These are phyloP conservation scores for Xylaria digitata DNA, from an alignment of 2,329 filamentous ascomycete species.

Conservation along the genomic window DNA sequence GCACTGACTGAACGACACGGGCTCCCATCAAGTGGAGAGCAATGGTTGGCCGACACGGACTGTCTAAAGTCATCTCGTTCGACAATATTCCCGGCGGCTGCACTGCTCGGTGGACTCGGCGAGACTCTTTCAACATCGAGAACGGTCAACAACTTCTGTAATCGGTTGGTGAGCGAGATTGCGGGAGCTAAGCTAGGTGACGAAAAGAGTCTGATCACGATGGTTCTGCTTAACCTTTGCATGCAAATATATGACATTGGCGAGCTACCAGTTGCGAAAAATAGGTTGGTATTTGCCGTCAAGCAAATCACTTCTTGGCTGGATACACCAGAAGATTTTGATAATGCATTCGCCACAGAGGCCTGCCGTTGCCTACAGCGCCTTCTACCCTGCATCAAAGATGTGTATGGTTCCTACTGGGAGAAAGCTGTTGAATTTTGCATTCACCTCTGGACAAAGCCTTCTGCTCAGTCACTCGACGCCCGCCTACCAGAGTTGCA, in stretches of 20 bases:
- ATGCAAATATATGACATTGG: conserved; percentile 63
- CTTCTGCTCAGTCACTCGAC: conserved; percentile 56
- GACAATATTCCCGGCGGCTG: conserved; percentile 61
- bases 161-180: conserved; percentile 70
- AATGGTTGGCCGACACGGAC: conserved; percentile 59
- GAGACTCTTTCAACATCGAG: conserved; percentile 62
- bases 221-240: conserved; percentile 67
- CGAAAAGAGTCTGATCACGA: conserved; percentile 59
- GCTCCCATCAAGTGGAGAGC: conserved; percentile 58
- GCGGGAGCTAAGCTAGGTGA: conserved; percentile 59
- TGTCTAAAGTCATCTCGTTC: conserved; percentile 60
- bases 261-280: conserved; percentile 68
- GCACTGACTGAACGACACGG: conserved; percentile 60
- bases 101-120: conserved; percentile 64
- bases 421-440: conserved; percentile 71
- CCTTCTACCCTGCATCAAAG: conserved; percentile 78
- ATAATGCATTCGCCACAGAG: conserved; percentile 60
- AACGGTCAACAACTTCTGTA: conserved; percentile 64
- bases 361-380: conserved; percentile 67
- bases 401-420: conserved; percentile 93
- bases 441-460: conserved; percentile 66
- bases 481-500: conserved; percentile 72
- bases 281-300: conserved; percentile 84
- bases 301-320: conserved; percentile 82
- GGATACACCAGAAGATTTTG: conserved; percentile 60